These are phyloP conservation scores for Xylaria sp. DNA, from an alignment of 2,329 filamentous ascomycete species.

Conservation along the genomic window DNA sequence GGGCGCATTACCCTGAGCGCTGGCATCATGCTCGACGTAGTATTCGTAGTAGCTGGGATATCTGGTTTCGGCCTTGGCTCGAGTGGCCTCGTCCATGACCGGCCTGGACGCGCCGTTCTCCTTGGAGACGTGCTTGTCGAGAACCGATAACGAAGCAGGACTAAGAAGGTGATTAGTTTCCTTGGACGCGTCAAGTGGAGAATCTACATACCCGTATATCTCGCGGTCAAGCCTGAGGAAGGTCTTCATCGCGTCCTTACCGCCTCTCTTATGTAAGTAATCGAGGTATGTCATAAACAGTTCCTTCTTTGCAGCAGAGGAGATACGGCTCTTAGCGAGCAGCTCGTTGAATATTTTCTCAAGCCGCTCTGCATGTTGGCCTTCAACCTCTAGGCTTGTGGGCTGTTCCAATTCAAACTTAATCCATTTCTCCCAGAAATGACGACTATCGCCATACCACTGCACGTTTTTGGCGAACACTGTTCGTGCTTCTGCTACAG, in stretches of 20 bases:
- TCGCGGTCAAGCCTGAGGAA: constrained; percentile 86
- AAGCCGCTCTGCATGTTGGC: constrained; percentile 75
- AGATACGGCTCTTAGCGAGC: constrained; percentile 76
- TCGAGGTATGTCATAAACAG: constrained; percentile 81
- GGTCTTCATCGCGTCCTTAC: constrained; percentile 84
- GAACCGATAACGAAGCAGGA: constrained; percentile 57
- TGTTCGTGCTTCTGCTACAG: constrained; percentile 80
- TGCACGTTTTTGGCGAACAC: constrained; percentile 85
- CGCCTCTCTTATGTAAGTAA: constrained; percentile 85
- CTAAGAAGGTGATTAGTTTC: constrained; percentile 46
- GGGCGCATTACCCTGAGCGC: constrained; percentile 60
- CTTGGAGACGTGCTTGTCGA: constrained; percentile 53
- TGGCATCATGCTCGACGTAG: constrained; percentile 57
- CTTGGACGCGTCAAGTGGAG: constrained; percentile 20
- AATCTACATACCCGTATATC: constrained; percentile 77
- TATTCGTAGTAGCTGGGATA: constrained; percentile 65
- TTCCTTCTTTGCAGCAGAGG: constrained; percentile 74
- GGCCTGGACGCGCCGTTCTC: constrained; percentile 56
- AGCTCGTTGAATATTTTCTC: constrained; percentile 83
- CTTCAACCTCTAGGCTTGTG: constrained; percentile 70
- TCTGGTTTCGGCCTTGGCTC: constrained; percentile 61
- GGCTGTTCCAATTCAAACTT: constrained; percentile 89
- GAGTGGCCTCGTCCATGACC: constrained; percentile 63
- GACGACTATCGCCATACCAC: constrained; percentile 83
- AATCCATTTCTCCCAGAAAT: constrained; percentile 92